Evolutionary conservation across 495 filamentous ascomycete genomes (phyloP), one percentile per base, ranked within the genome.

Genomic region (Coniosporium apollinis): DNA sequence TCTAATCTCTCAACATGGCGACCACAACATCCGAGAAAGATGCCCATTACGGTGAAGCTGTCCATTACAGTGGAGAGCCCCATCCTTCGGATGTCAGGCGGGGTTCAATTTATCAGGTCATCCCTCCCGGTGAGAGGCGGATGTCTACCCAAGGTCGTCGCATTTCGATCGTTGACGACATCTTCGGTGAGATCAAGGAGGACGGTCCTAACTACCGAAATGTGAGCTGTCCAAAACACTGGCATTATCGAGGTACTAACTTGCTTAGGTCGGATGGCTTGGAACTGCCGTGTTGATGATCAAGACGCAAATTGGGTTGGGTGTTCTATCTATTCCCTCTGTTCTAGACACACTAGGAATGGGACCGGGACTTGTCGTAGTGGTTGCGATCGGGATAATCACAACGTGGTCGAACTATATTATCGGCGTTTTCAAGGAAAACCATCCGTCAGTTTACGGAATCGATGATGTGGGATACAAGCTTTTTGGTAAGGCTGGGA

Each of bases 371-470:
- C n/a, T n/a, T n/a, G n/a, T n/a, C n/a, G n/a, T n/a, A n/a, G n/a
- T n/a, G n/a, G n/a, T n/a, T n/a, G n/a, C n/a, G n/a, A n/a, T n/a
- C n/a, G n/a, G n/a, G n/a, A n/a, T n/a, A n/a, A n/a, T n/a, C n/a
- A n/a, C n/a, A n/a, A n/a, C n/a, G n/a, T n/a, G n/a, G n/a, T n/a
- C n/a, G n/a, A n/a, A n/a, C n/a, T n/a, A n/a, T n/a, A n/a, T n/a
- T n/a, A n/a, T n/a, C n/a, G 38, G 38, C n/a, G 30, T 28, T 10
- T 44, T 44, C 22, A 30, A 33, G 21, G 18, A 28, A 19, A 25
- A 32, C 21, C 41, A 44, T 30, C 20, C 41, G 9, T 36, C 38
- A 20, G 39, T 39, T 17, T 37, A 44, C 26, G 37, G 37, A 5
- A 30, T 44, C 16, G 41, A 32, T 22, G 41, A 44, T 21, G 37